Conservation (phyloP, 139 green algal genomes). For the Volvox africanus region DNA sequence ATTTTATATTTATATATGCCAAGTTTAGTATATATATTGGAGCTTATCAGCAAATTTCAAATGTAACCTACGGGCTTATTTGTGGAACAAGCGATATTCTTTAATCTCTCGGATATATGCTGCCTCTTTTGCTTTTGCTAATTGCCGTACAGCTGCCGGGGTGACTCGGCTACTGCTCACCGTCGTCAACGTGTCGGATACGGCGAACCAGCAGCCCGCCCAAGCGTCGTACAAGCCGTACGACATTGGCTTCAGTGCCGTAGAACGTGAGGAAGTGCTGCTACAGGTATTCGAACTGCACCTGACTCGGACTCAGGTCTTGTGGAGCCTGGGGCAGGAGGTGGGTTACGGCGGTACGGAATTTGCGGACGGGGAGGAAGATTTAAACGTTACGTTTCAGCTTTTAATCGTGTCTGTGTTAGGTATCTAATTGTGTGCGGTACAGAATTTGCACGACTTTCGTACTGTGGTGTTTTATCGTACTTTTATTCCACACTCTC, state of each 20-base stretch:
- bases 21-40: too few relatives aligned
- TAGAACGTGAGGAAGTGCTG: constrained; percentile 34
- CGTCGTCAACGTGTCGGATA: background rate
- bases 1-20: too few relatives aligned
- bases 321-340: constrained; percentile 47
- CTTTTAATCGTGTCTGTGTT: too few relatives aligned
- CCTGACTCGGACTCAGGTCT: constrained; percentile 21
- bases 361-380: too few relatives aligned
- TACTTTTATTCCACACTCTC: background rate
- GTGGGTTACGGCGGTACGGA: too few relatives aligned
- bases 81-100: too few relatives aligned
- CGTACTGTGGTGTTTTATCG: background rate
- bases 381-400: too few relatives aligned
- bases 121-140: too few relatives aligned
- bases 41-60: too few relatives aligned
- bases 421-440: too few relatives aligned
- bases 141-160: background rate
- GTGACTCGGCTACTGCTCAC: constrained; percentile 11
- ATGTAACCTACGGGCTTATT: too few relatives aligned
- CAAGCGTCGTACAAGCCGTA: background rate
- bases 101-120: too few relatives aligned
- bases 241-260: background rate
- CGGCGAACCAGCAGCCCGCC: background rate
- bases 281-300: constrained; percentile 41
- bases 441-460: background rate